Evolutionary conservation across 2,329 filamentous ascomycete genomes (phyloP), one percentile per base, ranked within the genome.

Genomic region (Aaosphaeria arxii): DNA sequence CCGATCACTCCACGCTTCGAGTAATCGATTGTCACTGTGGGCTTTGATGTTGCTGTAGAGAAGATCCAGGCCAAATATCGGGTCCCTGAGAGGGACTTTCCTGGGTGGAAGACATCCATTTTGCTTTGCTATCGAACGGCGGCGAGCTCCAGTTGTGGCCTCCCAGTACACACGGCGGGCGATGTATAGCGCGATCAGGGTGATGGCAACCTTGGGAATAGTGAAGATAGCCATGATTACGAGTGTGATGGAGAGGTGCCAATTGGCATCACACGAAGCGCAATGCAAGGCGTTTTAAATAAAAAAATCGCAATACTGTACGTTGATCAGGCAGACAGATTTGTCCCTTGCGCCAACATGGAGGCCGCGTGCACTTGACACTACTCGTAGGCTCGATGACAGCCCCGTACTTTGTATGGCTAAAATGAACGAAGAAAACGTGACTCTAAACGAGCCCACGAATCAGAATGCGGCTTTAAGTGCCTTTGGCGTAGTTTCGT

Each of bases 61-160:
- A 40, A 73, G 55, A 56, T 79, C 75, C n/a, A 76, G 49, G 4
- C 81, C 80, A 32, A 50, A 36, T 46, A 82, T 53, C 0, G 70
- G 74, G 52, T 81, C 79, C 40, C 67, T 68, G 58, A 78, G 73
- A 1, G 73, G 73, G 51, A 72, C 76, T 11, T 42, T 40, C 17
- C 62, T 58, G 3, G 71, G 62, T 1, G 71, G 67, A n/a, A 74
- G 66, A 56, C 78, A 79, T 32, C 76, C 75, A 57, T 77, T 65
- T 32, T 64, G 60, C 30, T 57, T 61, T 36, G 58, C 61, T n/a
- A 72, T 48, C 4, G 56, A 54, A 38, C 70, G 62, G 5, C 70
- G 67, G 24, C 47, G 56, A 29, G 54, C 46, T 42, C 64, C 65
- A 11, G 60, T 54, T 5, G 66, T 64, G 31, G 64, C 28, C 32